Percentiles rank a stretch among this genome's conserved stretches.
Conservation (phyloP, 768 basidiomycete genomes). For the Tephrocybe sp. region DNA sequence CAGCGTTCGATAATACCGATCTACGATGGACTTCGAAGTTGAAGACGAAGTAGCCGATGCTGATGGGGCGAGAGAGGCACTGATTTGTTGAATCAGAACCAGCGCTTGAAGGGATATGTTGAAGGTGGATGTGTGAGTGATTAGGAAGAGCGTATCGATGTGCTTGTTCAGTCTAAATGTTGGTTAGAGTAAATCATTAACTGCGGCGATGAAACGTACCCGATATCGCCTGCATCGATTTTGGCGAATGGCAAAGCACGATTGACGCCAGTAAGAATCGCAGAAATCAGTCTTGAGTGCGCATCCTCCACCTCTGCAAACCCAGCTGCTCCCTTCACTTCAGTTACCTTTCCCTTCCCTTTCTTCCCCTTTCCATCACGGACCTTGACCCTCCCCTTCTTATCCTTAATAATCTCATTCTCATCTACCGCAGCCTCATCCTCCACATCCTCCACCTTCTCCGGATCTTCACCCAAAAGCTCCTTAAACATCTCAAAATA, state of each 20-base stretch:
- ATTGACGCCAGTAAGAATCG: constrained; percentile 91
- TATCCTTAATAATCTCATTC: constrained; percentile 28
- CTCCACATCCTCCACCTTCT: constrained; percentile 27
- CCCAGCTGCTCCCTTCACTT: constrained; percentile 59
- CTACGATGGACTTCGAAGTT: constrained; percentile 50
- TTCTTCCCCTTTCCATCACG: constrained; percentile 34
- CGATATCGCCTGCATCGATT: constrained; percentile 63
- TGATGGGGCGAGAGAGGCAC: constrained; percentile 47
- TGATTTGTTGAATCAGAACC: constrained; percentile 84
- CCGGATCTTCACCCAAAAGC: constrained; percentile 63
- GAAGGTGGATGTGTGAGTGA: constrained; percentile 95
- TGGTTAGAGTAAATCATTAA: neutral
- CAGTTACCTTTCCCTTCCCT: constrained; percentile 30
- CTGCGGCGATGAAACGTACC: constrained; percentile 41
- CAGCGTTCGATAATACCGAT: constrained; percentile 79
- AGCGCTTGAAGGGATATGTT: constrained; percentile 95
- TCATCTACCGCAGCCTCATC: constrained; percentile 31
- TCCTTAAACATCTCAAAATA: constrained; percentile 96
- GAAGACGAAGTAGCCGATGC: constrained; percentile 39
- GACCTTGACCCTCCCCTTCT: constrained; percentile 23
- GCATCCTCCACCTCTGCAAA: constrained; percentile 77
- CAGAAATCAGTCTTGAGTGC: constrained; percentile 82
- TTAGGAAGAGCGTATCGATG: constrained; percentile 90
- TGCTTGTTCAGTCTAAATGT: constrained; percentile 71
- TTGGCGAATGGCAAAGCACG: constrained; percentile 93